These are phyloP conservation scores for Pisolithus thermaeus DNA, from an alignment of 1,284 basidiomycete genomes.

Conservation along the genomic window DNA sequence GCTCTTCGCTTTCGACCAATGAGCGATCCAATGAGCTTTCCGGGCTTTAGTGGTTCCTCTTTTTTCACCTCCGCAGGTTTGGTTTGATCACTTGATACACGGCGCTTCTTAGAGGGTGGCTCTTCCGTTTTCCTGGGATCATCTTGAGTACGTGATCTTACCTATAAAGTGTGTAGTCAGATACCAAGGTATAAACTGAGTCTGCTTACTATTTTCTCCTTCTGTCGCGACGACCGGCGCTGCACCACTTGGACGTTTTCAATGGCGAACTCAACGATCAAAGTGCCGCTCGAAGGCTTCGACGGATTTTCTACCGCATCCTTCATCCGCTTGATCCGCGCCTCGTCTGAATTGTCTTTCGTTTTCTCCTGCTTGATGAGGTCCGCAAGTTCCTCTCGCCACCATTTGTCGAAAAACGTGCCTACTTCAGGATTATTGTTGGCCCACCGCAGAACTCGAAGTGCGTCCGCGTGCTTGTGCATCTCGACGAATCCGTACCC, in stretches of 20 bases:
- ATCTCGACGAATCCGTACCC: conserved; percentile 98
- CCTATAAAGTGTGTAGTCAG: conserved; percentile 6
- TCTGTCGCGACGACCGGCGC: conserved; percentile 47
- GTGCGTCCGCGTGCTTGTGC: conserved; percentile 80
- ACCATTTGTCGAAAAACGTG: conserved; percentile 72
- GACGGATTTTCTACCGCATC: conserved; percentile 49
- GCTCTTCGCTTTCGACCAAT: conserved; percentile 51
- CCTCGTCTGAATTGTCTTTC: conserved; percentile 38
- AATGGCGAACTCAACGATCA: conserved; percentile 90
- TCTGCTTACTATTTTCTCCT: conserved; percentile 23
- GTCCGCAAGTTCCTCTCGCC: conserved; percentile 74
- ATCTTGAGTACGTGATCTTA: conserved; percentile 11
- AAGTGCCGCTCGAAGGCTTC: conserved; percentile 49
- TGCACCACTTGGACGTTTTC: conserved; percentile 89
- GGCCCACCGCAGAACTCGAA: conserved; percentile 89
- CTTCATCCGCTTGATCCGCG: conserved; percentile 51
- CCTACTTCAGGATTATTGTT: conserved; percentile 80
- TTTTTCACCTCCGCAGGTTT: conserved; percentile 15
- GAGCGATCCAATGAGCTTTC: conserved; percentile 39
- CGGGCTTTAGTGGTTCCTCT: conserved; percentile 17
- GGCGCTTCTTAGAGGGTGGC: conserved; percentile 38
- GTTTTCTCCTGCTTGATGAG: conserved; percentile 57
- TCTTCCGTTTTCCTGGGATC: conserved; percentile 16
- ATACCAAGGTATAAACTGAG: not conserved
- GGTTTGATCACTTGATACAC: conserved; percentile 17